Conservation (phyloP, 495 filamentous ascomycete species). For the Tuber umbilicatum region DNA sequence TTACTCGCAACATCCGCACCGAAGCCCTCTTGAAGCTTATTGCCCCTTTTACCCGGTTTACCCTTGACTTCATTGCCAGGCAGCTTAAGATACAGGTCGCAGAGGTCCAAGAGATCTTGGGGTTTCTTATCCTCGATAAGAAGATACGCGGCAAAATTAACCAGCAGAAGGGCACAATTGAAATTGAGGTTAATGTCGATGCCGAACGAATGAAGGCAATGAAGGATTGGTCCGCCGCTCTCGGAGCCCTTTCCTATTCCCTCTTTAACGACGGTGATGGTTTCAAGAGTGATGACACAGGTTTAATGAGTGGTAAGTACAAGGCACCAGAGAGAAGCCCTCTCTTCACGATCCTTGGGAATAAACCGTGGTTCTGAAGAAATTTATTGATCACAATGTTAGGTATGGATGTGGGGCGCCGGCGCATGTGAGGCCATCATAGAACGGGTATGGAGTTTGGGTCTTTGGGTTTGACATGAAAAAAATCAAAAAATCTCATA, state of each 20-base stretch:
- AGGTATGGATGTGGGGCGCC: not conserved
- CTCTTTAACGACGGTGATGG: constrained; percentile 69
- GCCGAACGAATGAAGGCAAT: constrained; percentile 66
- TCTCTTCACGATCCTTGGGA: not conserved
- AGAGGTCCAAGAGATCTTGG: constrained; percentile 88
- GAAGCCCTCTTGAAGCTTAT: constrained; percentile 91
- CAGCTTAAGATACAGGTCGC: constrained; percentile 72
- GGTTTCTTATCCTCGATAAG: constrained; percentile 84
- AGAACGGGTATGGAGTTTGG: not conserved
- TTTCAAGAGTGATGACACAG: constrained; percentile 48
- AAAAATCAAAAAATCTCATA: not conserved
- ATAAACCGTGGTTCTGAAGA: not conserved
- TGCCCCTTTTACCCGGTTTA: constrained; percentile 89
- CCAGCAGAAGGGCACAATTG: constrained; percentile 73
- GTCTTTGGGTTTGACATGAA: not conserved
- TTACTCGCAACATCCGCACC: constrained; percentile 95
- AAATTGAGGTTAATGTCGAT: constrained; percentile 69
- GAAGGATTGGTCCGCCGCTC: constrained; percentile 62
- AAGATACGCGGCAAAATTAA: constrained; percentile 83
- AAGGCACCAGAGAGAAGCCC: not conserved
- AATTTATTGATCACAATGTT: not conserved
- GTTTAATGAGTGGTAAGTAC: not conserved
- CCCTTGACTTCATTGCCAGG: constrained; percentile 73
- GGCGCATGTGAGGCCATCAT: not conserved
- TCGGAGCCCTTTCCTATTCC: constrained; percentile 58